Conservation (phyloP, 1,284 basidiomycete genomes). For the Vanrija pseudolonga region DNA sequence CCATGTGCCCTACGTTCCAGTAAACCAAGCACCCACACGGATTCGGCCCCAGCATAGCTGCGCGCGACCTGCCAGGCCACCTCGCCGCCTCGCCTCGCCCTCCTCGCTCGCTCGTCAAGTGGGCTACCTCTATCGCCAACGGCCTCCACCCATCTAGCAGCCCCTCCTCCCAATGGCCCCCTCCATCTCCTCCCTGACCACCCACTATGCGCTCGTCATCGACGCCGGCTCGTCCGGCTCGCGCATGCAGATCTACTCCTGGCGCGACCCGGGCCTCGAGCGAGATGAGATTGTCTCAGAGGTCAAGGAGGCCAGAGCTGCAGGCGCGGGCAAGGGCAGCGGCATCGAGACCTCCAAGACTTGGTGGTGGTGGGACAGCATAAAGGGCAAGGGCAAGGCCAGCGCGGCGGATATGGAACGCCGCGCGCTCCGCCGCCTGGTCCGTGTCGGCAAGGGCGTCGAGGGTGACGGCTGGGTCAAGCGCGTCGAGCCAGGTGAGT, state of each 20-base stretch:
- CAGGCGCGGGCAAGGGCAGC: constrained; percentile 4
- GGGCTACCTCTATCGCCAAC: too few species aligned
- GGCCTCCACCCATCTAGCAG: too few species aligned
- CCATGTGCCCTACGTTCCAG: too few species aligned
- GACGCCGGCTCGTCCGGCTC: constrained; percentile 98
- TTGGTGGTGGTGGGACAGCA: constrained; percentile 39
- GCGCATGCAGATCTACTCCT: constrained; percentile 93
- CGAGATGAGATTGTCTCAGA: constrained; percentile 46
- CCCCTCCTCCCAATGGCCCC: constrained; percentile 37
- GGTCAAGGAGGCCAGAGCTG: constrained; percentile 25
- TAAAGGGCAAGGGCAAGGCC: constrained; percentile 37
- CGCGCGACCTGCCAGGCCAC: too few species aligned
- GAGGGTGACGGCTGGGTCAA: constrained; percentile 78
- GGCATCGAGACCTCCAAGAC: constrained; percentile 3
- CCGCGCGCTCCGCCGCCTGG: constrained; percentile 55
- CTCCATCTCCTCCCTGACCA: constrained; percentile 52
- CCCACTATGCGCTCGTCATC: constrained; percentile 91
- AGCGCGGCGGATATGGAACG: constrained; percentile 38
- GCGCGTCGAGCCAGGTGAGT: constrained; percentile 88
- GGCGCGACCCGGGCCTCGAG: constrained; percentile 72
- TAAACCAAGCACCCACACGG: too few species aligned
- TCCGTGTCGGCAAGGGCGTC: constrained; percentile 88
- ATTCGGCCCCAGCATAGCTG: too few species aligned
- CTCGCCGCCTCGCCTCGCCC: too few species aligned
- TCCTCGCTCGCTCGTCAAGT: too few species aligned